Percentiles rank a stretch among this genome's conserved stretches.
Conservation (phyloP, 192 early-diverging fungal species). For the Linderina pennispora region DNA sequence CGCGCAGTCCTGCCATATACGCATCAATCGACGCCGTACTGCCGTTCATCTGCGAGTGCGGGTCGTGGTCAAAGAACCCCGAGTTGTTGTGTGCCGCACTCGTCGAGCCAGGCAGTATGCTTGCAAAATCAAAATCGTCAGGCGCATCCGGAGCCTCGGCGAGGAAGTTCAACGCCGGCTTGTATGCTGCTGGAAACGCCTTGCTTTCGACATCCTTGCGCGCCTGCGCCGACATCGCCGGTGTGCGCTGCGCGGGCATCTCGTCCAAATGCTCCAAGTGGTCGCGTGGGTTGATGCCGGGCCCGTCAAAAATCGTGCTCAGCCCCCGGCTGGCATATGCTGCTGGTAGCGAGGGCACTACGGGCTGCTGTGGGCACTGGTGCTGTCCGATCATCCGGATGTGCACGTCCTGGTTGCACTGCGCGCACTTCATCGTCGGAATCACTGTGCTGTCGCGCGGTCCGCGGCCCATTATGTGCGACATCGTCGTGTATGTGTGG, state of each 20-base stretch:
- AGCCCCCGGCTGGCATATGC: constrained; percentile 14
- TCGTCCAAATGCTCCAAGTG: no score
- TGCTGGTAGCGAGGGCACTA: constrained; percentile 15
- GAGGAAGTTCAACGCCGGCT: constrained; percentile 27
- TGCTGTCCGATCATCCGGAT: constrained; percentile 41
- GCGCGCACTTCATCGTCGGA: constrained; percentile 45
- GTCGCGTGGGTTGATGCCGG: not conserved
- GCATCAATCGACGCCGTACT: not conserved
- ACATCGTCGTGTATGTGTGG: constrained; percentile 5
- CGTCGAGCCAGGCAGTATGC: constrained; percentile 29
- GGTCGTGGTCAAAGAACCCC: no score
- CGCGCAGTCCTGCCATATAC: no score
- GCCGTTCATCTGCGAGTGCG: no score
- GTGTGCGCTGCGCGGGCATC: no score
- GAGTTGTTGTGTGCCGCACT: no score
- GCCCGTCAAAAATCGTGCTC: constrained; percentile 34
- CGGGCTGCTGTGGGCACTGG: constrained; percentile 27
- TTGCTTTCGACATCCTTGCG: constrained; percentile 19
- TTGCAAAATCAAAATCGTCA: constrained; percentile 43
- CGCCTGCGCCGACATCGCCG: not conserved
- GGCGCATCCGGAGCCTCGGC: constrained; percentile 12
- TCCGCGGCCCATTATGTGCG: constrained; percentile 24
- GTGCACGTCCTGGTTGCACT: constrained; percentile 45
- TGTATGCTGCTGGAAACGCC: constrained; percentile 28
- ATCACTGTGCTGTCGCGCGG: constrained; percentile 42